A percentile compares a stretch with the other conserved stretches of the same genome.
Evolutionary conservation across 2,329 filamentous ascomycete species (phyloP).

Genomic region (Myriosclerotinia duriaeana): DNA sequence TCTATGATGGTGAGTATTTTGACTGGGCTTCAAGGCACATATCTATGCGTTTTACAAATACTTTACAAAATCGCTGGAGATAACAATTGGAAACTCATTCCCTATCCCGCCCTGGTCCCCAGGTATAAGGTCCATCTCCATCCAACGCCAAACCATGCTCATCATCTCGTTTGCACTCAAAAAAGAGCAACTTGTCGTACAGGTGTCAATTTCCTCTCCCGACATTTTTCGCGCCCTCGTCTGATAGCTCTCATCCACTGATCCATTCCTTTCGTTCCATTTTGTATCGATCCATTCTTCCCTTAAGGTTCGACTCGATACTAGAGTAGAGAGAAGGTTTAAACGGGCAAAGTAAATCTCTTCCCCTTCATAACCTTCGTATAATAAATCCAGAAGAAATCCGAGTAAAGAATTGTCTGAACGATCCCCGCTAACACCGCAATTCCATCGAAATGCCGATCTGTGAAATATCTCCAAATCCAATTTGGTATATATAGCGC

Average conservation of each 20-base stretch:
- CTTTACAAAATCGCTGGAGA: constrained; percentile 20
- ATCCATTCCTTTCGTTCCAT: constrained; percentile 1
- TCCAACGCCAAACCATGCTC: constrained; percentile 38
- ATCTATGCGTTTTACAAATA: constrained; percentile 29
- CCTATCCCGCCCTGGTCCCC: background rate
- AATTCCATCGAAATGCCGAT: constrained; percentile 81
- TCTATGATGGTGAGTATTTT: background rate
- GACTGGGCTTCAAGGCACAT: constrained; percentile 5
- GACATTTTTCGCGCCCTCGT: no score
- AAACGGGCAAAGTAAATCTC: constrained; percentile 84
- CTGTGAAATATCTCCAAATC: constrained; percentile 85
- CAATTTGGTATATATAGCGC: constrained; percentile 98
- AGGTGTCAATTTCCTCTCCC: background rate
- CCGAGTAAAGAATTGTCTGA: constrained; percentile 93
- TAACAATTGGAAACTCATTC: constrained; percentile 20
- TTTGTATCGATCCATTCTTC: background rate
- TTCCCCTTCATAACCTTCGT: constrained; percentile 89
- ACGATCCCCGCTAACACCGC: constrained; percentile 85
- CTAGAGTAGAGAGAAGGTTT: constrained; percentile 38
- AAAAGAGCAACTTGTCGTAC: background rate
- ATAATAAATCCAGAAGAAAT: constrained; percentile 99
- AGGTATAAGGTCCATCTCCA: constrained; percentile 33
- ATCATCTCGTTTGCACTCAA: constrained; percentile 10
- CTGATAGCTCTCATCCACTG: background rate
- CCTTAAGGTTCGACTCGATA: background rate